Percentiles rank a stretch among this genome's conserved stretches.
Evolutionary conservation across 164 flowering plant species (phyloP).

Genomic region (Cinnamomum chago): DNA sequence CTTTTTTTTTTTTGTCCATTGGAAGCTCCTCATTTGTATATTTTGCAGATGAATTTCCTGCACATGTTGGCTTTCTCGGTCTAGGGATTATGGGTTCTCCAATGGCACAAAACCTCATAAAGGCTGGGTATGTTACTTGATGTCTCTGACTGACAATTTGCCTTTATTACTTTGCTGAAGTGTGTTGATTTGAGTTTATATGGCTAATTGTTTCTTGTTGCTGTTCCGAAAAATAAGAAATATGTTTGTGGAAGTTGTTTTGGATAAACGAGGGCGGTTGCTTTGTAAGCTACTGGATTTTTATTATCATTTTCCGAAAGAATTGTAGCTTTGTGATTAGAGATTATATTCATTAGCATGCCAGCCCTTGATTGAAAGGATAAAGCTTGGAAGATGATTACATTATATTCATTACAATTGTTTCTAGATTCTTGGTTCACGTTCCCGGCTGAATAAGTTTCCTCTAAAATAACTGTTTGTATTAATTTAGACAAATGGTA

Average conservation of each 20-base stretch:
- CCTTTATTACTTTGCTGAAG: not conserved
- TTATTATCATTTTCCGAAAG: too few species aligned
- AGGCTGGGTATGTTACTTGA: slow-evolving; percentile 61
- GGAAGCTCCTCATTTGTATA: not conserved
- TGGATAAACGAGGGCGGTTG: not conserved
- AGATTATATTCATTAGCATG: too few species aligned
- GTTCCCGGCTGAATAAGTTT: too few species aligned
- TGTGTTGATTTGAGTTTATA: not conserved
- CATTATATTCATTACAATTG: too few species aligned
- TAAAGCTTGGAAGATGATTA: too few species aligned
- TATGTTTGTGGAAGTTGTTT: not conserved
- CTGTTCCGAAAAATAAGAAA: not conserved
- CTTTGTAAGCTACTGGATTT: not conserved
- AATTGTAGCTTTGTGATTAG: not conserved
- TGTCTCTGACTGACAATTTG: not conserved
- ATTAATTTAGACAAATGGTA: too few species aligned
- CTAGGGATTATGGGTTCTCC: slow-evolving; percentile 96
- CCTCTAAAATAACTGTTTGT: too few species aligned
- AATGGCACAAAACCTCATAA: slow-evolving; percentile 88
- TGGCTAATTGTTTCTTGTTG: not conserved
- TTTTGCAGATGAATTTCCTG: slow-evolving; percentile 28
- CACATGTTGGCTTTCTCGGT: slow-evolving; percentile 73
- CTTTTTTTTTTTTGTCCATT: not conserved
- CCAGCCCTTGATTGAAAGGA: too few species aligned
- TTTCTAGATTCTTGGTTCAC: too few species aligned